Percentiles rank a stretch among this genome's conserved stretches.
These are phyloP conservation scores for Sonneratia alba DNA, from an alignment of 345 rosid species.

Conservation along the genomic window DNA sequence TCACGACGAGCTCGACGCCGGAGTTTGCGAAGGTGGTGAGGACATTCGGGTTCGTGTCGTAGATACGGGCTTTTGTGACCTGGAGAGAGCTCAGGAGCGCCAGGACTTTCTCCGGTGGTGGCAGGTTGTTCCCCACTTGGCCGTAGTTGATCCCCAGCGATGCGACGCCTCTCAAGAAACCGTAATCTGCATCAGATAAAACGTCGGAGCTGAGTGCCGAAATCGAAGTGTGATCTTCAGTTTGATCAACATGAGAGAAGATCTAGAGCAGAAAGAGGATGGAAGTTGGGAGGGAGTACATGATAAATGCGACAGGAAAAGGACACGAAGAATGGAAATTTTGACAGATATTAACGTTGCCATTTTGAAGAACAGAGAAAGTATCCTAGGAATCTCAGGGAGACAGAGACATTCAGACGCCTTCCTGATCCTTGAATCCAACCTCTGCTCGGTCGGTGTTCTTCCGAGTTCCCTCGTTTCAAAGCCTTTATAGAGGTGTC, in stretches of 20 bases:
- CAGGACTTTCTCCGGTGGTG: conserved; percentile 1
- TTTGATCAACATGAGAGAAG: background rate
- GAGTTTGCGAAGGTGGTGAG: background rate
- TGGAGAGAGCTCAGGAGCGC: background rate
- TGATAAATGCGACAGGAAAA: background rate
- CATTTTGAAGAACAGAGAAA: background rate
- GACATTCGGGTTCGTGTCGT: conserved; percentile 1
- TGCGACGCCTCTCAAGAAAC: background rate
- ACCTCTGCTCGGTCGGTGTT: background rate
- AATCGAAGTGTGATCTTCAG: background rate
- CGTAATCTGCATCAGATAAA: background rate
- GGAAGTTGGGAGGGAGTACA: background rate
- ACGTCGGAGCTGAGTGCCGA: background rate
- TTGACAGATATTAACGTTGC: background rate
- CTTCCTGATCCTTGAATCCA: background rate
- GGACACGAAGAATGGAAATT: background rate
- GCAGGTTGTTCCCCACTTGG: background rate
- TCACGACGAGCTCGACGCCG: background rate
- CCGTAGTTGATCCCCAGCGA: conserved; percentile 1
- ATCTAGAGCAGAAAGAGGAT: background rate
- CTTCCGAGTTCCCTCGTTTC: background rate
- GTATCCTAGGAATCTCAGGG: background rate
- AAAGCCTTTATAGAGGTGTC: background rate
- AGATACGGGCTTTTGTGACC: background rate
- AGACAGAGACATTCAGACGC: background rate